These are phyloP conservation scores for Hemisphaericaspora xylanilytica DNA, from an alignment of 1,139 yeast species.

Conservation along the genomic window DNA sequence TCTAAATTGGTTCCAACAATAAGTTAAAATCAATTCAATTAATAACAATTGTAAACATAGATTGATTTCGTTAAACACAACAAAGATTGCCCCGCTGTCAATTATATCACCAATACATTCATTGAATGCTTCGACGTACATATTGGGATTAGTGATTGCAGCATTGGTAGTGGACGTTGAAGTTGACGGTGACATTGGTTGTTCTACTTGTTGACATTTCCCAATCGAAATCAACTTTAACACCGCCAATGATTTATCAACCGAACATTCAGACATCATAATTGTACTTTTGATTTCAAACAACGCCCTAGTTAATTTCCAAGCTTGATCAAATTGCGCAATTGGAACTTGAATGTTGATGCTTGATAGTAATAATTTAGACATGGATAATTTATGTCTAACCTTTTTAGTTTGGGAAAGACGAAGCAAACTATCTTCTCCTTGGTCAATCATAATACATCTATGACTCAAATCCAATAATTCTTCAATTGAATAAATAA, in stretches of 20 bases:
- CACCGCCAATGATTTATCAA: constrained; percentile 14
- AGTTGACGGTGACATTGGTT: no score
- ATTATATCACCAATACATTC: constrained; percentile 34
- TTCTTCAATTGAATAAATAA: constrained; percentile 8
- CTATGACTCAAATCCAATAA: constrained; percentile 1
- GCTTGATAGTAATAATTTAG: constrained; percentile 8
- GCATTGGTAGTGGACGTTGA: no score
- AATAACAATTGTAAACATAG: constrained; percentile 17
- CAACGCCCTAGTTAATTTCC: constrained; percentile 14
- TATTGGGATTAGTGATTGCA: constrained; percentile 35
- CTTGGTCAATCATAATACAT: constrained; percentile 1
- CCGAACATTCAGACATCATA: constrained; percentile 9
- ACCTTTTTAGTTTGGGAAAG: background rate
- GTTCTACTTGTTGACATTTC: no score
- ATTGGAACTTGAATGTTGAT: constrained; percentile 8
- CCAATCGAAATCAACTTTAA: constrained; percentile 18
- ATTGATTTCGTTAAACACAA: constrained; percentile 17
- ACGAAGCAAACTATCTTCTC: background rate
- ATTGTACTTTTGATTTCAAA: constrained; percentile 15
- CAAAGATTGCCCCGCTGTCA: constrained; percentile 28
- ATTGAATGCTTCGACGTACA: constrained; percentile 32
- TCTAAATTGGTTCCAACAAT: constrained; percentile 41
- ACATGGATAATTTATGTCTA: constrained; percentile 11
- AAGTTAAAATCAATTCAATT: constrained; percentile 33
- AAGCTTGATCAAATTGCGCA: constrained; percentile 9